A percentile compares a stretch with the other conserved stretches of the same genome.
Evolutionary conservation across 1,139 yeast species (phyloP).

Genomic region (Yamadazyma siamensis): DNA sequence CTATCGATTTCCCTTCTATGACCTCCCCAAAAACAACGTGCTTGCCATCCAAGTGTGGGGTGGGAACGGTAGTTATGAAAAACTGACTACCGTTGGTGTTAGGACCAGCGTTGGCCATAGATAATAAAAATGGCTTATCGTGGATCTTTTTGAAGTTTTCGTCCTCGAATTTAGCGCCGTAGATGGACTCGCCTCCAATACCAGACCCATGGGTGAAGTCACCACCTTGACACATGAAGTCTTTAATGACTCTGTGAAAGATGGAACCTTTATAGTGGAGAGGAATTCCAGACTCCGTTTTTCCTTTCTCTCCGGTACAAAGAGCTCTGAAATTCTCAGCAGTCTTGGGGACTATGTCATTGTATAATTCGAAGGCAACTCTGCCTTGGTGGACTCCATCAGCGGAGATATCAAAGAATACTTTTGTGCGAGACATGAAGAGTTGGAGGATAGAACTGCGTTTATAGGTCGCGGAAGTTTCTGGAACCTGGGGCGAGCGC

Average conservation of each 20-base stretch:
- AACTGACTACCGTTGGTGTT: constrained; percentile 44
- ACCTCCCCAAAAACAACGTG: constrained; percentile 97
- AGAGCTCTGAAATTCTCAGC: constrained; percentile 90
- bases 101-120: constrained; percentile 65
- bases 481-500: constrained; percentile 1
- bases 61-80: constrained; percentile 74
- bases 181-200: constrained; percentile 92
- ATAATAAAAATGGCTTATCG: constrained; percentile 79
- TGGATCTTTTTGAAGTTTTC: constrained; percentile 79
- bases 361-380: constrained; percentile 69
- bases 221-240: constrained; percentile 95
- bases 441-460: neutral
- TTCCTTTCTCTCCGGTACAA: constrained; percentile 90
- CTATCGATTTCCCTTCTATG: constrained; percentile 75
- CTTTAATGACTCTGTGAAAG: constrained; percentile 90
- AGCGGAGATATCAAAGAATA: constrained; percentile 72
- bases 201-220: constrained; percentile 90
- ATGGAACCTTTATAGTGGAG: constrained; percentile 72
- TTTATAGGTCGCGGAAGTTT: neutral
- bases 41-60: constrained; percentile 86
- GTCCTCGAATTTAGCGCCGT: constrained; percentile 94
- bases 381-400: constrained; percentile 68
- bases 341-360: constrained; percentile 86
- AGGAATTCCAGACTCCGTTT: constrained; percentile 57
- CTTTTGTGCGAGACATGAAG: constrained; percentile 38